phyloP scores from a whole-genome alignment of 495 filamentous ascomycete genomes.

The Clavariopsis aquatica region DNA sequence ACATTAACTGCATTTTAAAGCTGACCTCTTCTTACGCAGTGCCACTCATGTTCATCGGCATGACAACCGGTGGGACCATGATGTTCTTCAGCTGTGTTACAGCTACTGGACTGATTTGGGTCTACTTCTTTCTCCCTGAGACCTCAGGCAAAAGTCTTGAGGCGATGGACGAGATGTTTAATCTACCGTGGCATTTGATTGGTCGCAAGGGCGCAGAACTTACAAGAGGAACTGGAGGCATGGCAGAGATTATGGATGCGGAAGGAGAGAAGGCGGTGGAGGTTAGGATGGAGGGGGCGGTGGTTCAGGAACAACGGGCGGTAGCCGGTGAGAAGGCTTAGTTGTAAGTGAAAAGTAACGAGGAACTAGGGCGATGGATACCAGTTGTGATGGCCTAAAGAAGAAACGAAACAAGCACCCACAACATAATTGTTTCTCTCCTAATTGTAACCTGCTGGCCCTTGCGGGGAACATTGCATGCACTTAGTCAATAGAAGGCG shows the following conservation, averaged over 20 bases:
- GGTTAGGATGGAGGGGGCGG: conserved; percentile 19
- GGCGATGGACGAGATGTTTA: conserved; percentile 69
- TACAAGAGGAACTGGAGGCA: conserved; percentile 33
- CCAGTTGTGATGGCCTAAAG: too few species aligned
- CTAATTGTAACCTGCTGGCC: too few species aligned
- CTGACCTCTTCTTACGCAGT: conserved; percentile 28
- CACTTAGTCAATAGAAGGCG: too few species aligned
- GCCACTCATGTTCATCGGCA: conserved; percentile 55
- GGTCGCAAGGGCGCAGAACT: conserved; percentile 56
- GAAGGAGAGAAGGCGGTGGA: conserved; percentile 33
- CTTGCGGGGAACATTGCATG: too few species aligned
- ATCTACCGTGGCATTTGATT: conserved; percentile 66
- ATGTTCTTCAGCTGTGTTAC: conserved; percentile 69
- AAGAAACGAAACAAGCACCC: too few species aligned
- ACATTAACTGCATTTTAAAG: background rate
- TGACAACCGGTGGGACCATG: conserved; percentile 55
- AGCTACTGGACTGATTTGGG: conserved; percentile 47
- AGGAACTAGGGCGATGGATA: too few species aligned
- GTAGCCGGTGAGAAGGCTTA: conserved; percentile 19
- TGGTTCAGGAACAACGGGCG: conserved; percentile 3
- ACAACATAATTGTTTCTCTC: too few species aligned
- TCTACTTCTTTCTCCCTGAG: conserved; percentile 43
- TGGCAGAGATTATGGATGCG: conserved; percentile 35
- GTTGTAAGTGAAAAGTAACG: background rate
- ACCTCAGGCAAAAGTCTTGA: conserved; percentile 54